These are phyloP conservation scores for Pholiota molesta DNA, from an alignment of 768 basidiomycete species.

Conservation along the genomic window DNA sequence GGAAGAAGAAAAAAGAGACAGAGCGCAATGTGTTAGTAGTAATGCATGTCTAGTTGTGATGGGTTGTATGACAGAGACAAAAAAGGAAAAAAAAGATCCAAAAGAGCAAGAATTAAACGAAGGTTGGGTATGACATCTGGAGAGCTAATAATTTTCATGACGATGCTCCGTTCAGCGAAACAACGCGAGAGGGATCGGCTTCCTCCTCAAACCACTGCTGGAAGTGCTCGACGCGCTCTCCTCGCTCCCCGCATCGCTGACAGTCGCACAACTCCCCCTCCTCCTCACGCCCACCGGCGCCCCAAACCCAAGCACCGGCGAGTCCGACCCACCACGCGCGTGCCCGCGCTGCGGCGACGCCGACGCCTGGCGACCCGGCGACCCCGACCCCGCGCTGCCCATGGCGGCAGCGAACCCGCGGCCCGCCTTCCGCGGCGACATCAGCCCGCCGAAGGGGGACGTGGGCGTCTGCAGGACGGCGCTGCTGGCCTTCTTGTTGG, in stretches of 20 bases:
- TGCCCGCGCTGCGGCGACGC: constrained; percentile 10
- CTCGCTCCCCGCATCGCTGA: constrained; percentile 43
- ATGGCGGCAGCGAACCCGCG: background rate
- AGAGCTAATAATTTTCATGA: background rate
- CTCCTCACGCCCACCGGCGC: constrained; percentile 30
- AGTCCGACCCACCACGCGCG: constrained; percentile 30
- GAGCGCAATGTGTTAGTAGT: background rate
- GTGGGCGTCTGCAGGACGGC: constrained; percentile 23
- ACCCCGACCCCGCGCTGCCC: background rate
- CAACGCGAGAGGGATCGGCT: constrained; percentile 55
- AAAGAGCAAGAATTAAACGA: background rate
- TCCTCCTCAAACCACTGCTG: constrained; percentile 56
- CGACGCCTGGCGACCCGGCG: background rate
- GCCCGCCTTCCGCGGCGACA: constrained; percentile 21
- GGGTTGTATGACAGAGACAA: background rate
- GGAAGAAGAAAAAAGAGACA: background rate
- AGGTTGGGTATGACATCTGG: too few relatives aligned
- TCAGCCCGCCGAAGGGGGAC: constrained; percentile 24
- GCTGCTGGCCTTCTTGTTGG: constrained; percentile 21
- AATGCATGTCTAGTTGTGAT: background rate
- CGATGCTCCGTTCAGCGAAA: background rate
- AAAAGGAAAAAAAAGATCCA: background rate
- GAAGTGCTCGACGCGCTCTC: constrained; percentile 42
- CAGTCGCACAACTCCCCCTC: constrained; percentile 35
- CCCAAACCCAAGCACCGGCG: constrained; percentile 36